Evolutionary conservation across 805 yeast genomes (phyloP).

Genomic region (Nakazawaea siamensis): DNA sequence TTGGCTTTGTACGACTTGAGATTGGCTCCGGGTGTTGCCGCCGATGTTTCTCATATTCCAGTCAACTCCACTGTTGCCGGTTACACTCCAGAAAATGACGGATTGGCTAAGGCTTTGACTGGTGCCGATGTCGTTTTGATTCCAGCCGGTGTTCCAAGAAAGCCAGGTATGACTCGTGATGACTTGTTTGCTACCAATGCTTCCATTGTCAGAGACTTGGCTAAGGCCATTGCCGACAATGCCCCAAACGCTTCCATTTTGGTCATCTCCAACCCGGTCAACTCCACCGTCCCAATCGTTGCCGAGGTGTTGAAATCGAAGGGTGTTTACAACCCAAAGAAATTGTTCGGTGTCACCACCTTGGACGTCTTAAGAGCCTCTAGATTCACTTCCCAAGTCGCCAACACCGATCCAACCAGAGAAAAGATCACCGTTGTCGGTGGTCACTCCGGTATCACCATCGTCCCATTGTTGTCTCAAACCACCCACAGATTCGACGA

Average conservation of each 20-base stretch:
- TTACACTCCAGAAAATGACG: constrained; percentile 74
- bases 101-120: constrained; percentile 61
- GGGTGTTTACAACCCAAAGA: constrained; percentile 87
- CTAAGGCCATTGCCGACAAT: constrained; percentile 72
- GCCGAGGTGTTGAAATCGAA: constrained; percentile 82
- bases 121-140: constrained; percentile 83
- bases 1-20: constrained; percentile 82
- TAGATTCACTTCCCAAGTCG: constrained; percentile 65
- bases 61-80: constrained; percentile 86
- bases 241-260: constrained; percentile 79
- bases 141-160: constrained; percentile 98
- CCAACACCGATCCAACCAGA: constrained; percentile 64
- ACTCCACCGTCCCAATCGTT: constrained; percentile 95
- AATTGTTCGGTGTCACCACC: constrained; percentile 93
- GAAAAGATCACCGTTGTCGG: constrained; percentile 87
- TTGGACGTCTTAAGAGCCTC: constrained; percentile 87
- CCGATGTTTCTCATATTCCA: constrained; percentile 91
- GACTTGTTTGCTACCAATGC: constrained; percentile 96
- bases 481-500: constrained; percentile 66
- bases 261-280: constrained; percentile 91
- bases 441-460: constrained; percentile 96
- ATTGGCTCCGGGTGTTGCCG: constrained; percentile 95
- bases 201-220: constrained; percentile 87
- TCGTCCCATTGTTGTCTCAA: constrained; percentile 88
- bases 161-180: constrained; percentile 99